These are phyloP conservation scores for Cenchrus americanus DNA, from an alignment of 176 grass and related monocot species.

Conservation along the genomic window DNA sequence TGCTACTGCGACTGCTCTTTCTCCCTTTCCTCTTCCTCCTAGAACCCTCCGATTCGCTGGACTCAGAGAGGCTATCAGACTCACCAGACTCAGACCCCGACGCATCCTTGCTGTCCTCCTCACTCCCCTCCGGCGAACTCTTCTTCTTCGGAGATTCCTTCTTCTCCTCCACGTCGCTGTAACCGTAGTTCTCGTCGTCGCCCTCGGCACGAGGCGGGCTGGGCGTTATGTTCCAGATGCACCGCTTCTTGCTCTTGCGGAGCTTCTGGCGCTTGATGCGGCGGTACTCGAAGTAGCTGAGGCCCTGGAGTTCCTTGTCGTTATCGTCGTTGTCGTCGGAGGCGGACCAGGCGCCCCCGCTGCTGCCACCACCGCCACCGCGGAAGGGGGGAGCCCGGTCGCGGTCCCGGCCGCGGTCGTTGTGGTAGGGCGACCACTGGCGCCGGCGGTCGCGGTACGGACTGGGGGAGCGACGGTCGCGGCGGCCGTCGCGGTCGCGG, in stretches of 20 bases:
- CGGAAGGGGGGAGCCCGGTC: constrained; percentile 17
- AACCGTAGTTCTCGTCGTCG: constrained; percentile 43
- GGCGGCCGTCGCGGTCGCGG: constrained; percentile 39
- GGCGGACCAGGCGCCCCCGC: constrained; percentile 27
- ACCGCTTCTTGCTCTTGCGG: constrained; percentile 65
- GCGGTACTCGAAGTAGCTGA: constrained; percentile 83
- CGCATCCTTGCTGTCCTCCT: constrained; percentile 48
- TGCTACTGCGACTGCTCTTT: constrained; percentile 53
- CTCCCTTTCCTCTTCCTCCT: constrained; percentile 53
- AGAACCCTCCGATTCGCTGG: constrained; percentile 47
- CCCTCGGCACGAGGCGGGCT: constrained; percentile 63
- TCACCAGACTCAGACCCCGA: constrained; percentile 52
- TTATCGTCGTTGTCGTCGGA: constrained; percentile 54
- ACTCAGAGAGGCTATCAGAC: constrained; percentile 56
- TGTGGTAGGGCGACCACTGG: constrained; percentile 61
- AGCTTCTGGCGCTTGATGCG: constrained; percentile 83
- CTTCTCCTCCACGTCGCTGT: constrained; percentile 51
- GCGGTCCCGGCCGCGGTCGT: constrained; percentile 35
- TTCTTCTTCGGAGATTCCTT: constrained; percentile 46
- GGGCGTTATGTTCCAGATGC: constrained; percentile 77
- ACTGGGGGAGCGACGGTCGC: constrained; percentile 43
- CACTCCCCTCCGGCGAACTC: constrained; percentile 30
- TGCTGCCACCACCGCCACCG: background rate
- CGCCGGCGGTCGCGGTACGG: constrained; percentile 41
- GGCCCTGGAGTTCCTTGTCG: constrained; percentile 71